phyloP scores from a whole-genome alignment of 2,329 filamentous ascomycete genomes.

The Lachnellula hyalina region DNA sequence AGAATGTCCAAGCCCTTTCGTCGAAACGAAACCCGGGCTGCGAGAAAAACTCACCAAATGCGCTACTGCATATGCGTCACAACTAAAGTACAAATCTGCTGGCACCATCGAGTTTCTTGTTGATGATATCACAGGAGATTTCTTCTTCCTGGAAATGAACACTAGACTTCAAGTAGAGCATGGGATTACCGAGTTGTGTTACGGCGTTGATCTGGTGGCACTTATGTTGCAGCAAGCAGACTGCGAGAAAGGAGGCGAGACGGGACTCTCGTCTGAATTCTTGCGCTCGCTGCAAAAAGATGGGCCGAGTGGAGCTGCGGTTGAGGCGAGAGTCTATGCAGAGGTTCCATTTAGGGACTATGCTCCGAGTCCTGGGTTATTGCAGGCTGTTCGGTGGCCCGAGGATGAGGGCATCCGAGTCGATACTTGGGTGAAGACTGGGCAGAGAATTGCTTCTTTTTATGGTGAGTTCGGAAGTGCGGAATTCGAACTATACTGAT shows the following conservation, averaged over 20 bases:
- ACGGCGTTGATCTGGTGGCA: slow-evolving; percentile 21
- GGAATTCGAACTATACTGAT: neutral
- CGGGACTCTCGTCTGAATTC: slow-evolving; percentile 38
- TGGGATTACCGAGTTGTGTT: slow-evolving; percentile 18
- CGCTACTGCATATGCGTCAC: slow-evolving; percentile 33
- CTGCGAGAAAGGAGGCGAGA: slow-evolving; percentile 12
- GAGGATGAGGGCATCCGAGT: slow-evolving; percentile 42
- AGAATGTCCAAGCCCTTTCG: slow-evolving; percentile 61
- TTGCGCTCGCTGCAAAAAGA: slow-evolving; percentile 12
- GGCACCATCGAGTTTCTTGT: slow-evolving; percentile 59
- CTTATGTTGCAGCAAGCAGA: slow-evolving; percentile 26
- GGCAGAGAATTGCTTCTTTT: slow-evolving; percentile 66
- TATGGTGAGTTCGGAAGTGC: slow-evolving; percentile 43
- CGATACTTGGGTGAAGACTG: slow-evolving; percentile 64
- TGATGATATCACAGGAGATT: slow-evolving; percentile 50
- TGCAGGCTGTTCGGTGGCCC: slow-evolving; percentile 33
- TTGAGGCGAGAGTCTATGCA: slow-evolving; percentile 69
- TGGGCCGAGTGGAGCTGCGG: slow-evolving; percentile 57
- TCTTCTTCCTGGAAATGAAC: slow-evolving; percentile 23
- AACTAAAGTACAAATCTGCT: slow-evolving; percentile 49
- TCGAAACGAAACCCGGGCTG: slow-evolving; percentile 32
- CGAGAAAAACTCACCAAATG: slow-evolving; percentile 36
- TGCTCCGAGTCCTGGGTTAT: slow-evolving; percentile 45
- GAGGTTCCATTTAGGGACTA: slow-evolving; percentile 63
- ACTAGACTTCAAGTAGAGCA: slow-evolving; percentile 23